Evolutionary conservation across 2,329 filamentous ascomycete species (phyloP), one percentile per base, ranked within the genome.

Genomic region (Didymella pinodella): DNA sequence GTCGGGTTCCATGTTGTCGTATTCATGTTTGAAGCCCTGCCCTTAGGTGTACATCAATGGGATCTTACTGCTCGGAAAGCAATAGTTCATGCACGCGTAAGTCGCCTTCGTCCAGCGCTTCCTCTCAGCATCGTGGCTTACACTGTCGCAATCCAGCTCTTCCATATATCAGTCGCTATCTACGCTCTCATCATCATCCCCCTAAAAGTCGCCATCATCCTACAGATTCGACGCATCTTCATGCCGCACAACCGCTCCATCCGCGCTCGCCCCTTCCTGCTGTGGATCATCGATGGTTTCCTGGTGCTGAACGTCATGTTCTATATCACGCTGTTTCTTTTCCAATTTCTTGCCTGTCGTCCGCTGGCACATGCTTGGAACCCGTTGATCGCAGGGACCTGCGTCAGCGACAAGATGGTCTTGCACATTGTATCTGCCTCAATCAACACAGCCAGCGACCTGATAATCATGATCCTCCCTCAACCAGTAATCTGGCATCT

Each of bases 211-310:
- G 48, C 62, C 31, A 56, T 70, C 41, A 58, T 67, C 38, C 53
- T 70, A 8, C 64, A 68, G 43, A 65, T 64, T 28, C 57, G 64
- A 1, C 62, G 62, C 34, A 59, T 67, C 48, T 66, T 67, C 57
- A 31, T 60, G n/a, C 57, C 63, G 3, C 48, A 48, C 40, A 29
- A 51, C 8, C 43, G 40, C 29, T 48, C 45, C 4, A 28, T 60
- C 16, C 54, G 28, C 14, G 40, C 53, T 11, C 56, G 48, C 11
- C 36, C 52, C 7, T 8, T 49, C 7, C 16, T 55, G 1, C 48
- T 52, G 7, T 62, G 59, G 59, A 25, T 46, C 0, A 61, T 60
- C 28, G 56, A 63, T 52, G 12, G 61, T 14, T 59, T 64, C 38
- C 40, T 68, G 8, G 51, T 31, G 4, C 32, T 61, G 8, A 67